Base-by-base conservation (phyloP, 2,329 filamentous ascomycete species). In the Plectosphaerella cucumerina region DNA sequence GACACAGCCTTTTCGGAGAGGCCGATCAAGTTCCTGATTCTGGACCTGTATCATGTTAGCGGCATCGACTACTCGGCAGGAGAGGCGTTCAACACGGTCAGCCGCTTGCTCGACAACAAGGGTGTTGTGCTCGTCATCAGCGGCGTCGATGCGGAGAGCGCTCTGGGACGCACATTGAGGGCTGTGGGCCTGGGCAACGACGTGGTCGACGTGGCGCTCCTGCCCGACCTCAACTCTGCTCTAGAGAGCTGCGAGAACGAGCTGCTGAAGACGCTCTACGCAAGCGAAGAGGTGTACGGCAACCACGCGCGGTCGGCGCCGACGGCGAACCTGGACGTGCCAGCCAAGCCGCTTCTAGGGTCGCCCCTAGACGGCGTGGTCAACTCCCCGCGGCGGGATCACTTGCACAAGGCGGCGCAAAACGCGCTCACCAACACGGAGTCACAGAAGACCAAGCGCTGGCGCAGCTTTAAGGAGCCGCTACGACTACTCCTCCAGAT, bases 21-120 rank as follows among this genome's bases (percentile, higher is more conserved):
- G 48, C 91, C 93, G 0, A 94, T 97, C 64, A 87, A 90, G 58
- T 99, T 91, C 65, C 76, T 99, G 41, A 83, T 99, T 17, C 76
- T 99, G 37, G 94, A 99, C 64, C 80, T 99, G 60, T 85, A 84
- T 56, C 87, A 94, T 56, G 94, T 99, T 41, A 92, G 87, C 14
- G 94, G 93, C 8, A 82, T 97, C 20, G 94, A 99, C 69, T 99
- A 96, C 66, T 97, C 93, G 0, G 93, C 94, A 1, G 93, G 91
- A 1, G 94, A 99, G 67, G 94, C 90, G 0, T 97, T 99, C 65
- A 91, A 89, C 53, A 87, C 92, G 14, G 91, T 99, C 68, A 94
- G 92, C 64, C 84, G 94, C 20, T 79, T 97, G 18, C 75, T 97
- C 3, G 76, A 84, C 54, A 84, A 85, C 56, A 89, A 90, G 62